Evolutionary conservation across 2,329 filamentous ascomycete genomes (phyloP).

Genomic region (Talaromyces amestolkiae): DNA sequence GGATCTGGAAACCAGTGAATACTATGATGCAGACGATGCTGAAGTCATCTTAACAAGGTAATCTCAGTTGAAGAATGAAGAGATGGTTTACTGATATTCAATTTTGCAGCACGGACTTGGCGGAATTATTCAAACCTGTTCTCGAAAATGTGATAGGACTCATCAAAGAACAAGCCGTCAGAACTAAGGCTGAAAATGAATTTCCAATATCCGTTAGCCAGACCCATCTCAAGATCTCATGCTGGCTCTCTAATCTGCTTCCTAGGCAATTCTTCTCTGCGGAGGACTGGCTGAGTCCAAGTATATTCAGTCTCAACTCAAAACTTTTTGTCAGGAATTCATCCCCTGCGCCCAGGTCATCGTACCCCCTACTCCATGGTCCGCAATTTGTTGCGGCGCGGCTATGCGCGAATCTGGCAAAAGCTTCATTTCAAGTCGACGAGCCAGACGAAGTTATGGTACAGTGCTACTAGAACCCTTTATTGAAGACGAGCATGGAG

Average conservation of each 20-base stretch:
- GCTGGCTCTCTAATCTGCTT: neutral
- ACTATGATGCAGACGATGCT: neutral
- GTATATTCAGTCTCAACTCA: conserved; percentile 2
- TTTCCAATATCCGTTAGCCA: neutral
- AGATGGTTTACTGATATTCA: no score
- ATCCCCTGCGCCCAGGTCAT: neutral
- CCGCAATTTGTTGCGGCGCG: conserved; percentile 14
- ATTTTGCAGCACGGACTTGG: neutral
- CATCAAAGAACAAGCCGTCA: neutral
- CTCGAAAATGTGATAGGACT: neutral
- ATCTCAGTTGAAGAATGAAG: no score
- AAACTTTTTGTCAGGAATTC: neutral
- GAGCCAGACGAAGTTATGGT: conserved; percentile 11
- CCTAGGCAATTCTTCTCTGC: conserved; percentile 12
- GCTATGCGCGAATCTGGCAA: neutral
- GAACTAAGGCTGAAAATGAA: neutral
- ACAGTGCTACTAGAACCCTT: neutral
- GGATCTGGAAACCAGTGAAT: neutral
- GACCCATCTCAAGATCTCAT: neutral
- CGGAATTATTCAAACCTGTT: neutral
- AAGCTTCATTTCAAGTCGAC: neutral
- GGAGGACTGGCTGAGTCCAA: conserved; percentile 11
- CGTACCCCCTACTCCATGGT: conserved; percentile 10
- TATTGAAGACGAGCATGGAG: neutral
- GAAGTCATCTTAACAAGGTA: neutral